A percentile compares a stretch with the other conserved stretches of the same genome.
These are phyloP conservation scores for Pythium brachiatum DNA, from an alignment of 352 stramenopile genomes.

Conservation along the genomic window DNA sequence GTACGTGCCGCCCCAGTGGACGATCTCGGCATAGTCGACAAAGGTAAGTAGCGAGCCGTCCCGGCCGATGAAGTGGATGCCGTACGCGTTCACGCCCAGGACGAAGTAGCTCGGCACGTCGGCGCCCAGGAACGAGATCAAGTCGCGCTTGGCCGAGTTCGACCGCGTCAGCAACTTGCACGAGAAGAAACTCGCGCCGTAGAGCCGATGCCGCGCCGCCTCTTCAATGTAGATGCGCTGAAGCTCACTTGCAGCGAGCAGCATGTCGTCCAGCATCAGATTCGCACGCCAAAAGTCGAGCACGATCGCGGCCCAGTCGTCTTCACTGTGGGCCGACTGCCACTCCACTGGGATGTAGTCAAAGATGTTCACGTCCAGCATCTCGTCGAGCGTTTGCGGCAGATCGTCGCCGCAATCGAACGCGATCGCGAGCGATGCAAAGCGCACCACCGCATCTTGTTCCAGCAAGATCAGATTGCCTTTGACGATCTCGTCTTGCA, in stretches of 20 bases:
- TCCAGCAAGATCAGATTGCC: conserved; percentile 83
- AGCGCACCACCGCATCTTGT: conserved; percentile 69
- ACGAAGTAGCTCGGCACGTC: conserved; percentile 86
- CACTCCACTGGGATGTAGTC: conserved; percentile 87
- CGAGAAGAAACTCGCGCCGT: conserved; percentile 88
- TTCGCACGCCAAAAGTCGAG: conserved; percentile 56
- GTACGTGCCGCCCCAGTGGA: conserved; percentile 50
- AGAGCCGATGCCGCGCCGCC: conserved; percentile 75
- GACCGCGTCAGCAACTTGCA: conserved; percentile 55
- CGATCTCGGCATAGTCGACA: conserved; percentile 65
- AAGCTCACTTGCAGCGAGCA: conserved; percentile 40
- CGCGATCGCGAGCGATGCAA: conserved; percentile 76
- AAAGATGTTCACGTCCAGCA: conserved; percentile 67
- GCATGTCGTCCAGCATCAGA: conserved; percentile 43
- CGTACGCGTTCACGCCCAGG: conserved; percentile 86
- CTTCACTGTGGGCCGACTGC: conserved; percentile 60
- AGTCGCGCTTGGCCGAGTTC: conserved; percentile 16
- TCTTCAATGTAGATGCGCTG: conserved; percentile 87
- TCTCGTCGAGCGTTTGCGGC: conserved; percentile 48
- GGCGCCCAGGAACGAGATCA: conserved; percentile 33
- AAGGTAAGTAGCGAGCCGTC: conserved; percentile 61
- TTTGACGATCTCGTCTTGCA: conserved; percentile 90
- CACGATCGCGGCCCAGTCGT: conserved; percentile 79
- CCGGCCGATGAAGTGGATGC: conserved; percentile 88
- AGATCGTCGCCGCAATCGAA: conserved; percentile 73